Conservation (phyloP, 2,329 filamentous ascomycete species). For the Hypoxylon rubiginosum region DNA sequence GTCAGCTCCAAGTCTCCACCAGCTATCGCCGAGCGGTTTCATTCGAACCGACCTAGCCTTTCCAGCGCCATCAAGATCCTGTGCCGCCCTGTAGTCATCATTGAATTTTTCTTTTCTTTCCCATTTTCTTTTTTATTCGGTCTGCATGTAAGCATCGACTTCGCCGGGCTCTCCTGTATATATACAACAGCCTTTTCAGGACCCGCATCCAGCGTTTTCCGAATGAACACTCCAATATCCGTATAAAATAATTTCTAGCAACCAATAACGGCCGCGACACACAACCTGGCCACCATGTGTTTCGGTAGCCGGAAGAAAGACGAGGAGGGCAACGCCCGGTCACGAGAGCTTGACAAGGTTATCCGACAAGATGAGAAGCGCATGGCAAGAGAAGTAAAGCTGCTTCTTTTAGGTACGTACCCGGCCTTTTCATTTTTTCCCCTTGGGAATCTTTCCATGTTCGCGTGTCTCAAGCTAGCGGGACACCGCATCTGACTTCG, state of each 20-base stretch:
- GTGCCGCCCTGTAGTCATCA: slow-evolving; percentile 20
- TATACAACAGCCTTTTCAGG: slow-evolving; percentile 24
- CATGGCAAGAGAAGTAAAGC: slow-evolving; percentile 89
- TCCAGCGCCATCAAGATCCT: slow-evolving; percentile 26
- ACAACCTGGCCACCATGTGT: slow-evolving; percentile 65
- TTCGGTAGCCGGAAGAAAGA: slow-evolving; percentile 70
- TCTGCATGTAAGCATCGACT: slow-evolving; percentile 18
- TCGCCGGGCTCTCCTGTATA: slow-evolving; percentile 13
- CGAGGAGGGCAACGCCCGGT: slow-evolving; percentile 66
- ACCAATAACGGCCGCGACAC: slow-evolving; percentile 7
- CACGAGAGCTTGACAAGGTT: slow-evolving; percentile 85
- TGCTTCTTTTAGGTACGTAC: slow-evolving; percentile 86
- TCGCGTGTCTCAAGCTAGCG: slow-evolving; percentile 37
- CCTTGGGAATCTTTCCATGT: slow-evolving; percentile 17
- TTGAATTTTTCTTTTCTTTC: slow-evolving; percentile 20
- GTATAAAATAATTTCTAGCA: slow-evolving; percentile 10
- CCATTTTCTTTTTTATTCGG: not conserved
- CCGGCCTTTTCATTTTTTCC: slow-evolving; percentile 10
- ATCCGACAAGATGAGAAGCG: slow-evolving; percentile 90
- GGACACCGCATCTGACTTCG: slow-evolving; percentile 44
- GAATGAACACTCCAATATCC: slow-evolving; percentile 24
- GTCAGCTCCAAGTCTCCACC: slow-evolving; percentile 32
- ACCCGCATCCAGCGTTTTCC: slow-evolving; percentile 12
- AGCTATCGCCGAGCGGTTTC: slow-evolving; percentile 29
- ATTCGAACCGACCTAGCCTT: slow-evolving; percentile 31